phyloP scores from a whole-genome alignment of 1,139 yeast species.

The Pichia sp. region DNA sequence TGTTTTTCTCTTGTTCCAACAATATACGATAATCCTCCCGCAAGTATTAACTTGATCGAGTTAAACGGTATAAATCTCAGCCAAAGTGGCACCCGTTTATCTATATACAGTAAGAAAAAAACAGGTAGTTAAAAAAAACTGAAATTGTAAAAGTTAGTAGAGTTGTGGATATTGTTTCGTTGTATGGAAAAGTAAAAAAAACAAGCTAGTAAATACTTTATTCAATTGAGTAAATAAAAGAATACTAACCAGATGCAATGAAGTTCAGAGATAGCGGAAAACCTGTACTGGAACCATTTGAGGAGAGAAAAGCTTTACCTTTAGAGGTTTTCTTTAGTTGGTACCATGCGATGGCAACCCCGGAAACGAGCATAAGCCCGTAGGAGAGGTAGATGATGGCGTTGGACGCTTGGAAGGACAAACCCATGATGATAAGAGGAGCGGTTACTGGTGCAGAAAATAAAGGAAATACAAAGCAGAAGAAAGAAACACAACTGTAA shows the following conservation, averaged over 20 bases:
- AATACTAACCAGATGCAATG: slow-evolving; percentile 77
- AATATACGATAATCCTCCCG: slow-evolving; percentile 62
- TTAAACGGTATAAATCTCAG: slow-evolving; percentile 77
- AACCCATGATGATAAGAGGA: slow-evolving; percentile 18
- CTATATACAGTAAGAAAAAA: slow-evolving; percentile 25
- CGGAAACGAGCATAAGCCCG: slow-evolving; percentile 57
- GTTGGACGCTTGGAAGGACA: slow-evolving; percentile 51
- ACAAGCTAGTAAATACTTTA: neutral
- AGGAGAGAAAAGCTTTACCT: slow-evolving; percentile 53
- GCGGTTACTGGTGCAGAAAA: neutral
- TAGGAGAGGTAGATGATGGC: slow-evolving; percentile 76
- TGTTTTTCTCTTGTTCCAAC: slow-evolving; percentile 24
- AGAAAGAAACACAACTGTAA: neutral
- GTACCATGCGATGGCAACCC: slow-evolving; percentile 49
- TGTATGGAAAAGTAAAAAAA: neutral
- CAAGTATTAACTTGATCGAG: slow-evolving; percentile 86
- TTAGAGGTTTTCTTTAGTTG: slow-evolving; percentile 31
- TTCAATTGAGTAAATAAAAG: neutral
- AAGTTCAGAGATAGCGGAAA: slow-evolving; percentile 80
- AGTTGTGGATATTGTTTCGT: neutral
- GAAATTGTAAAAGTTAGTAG: neutral
- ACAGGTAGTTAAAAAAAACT: neutral
- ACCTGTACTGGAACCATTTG: slow-evolving; percentile 76
- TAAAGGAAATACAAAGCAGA: neutral
- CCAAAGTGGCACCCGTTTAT: slow-evolving; percentile 50